Base-by-base conservation (phyloP, 2,329 filamentous ascomycete genomes). In the Kalaharituber pfeilii region DNA sequence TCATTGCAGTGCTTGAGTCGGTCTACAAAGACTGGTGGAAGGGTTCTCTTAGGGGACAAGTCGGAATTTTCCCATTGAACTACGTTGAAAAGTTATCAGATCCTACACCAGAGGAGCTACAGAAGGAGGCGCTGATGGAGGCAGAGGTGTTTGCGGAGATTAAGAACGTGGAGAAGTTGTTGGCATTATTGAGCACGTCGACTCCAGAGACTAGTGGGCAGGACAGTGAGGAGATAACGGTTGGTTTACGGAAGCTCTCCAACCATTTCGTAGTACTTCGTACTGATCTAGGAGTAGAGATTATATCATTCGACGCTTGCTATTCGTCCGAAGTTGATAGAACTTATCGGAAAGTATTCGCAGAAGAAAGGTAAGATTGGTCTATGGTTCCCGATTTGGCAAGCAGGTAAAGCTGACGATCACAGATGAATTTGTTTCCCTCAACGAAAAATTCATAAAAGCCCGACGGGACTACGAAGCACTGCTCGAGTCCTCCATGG, bases 11-110 rank as follows among this genome's bases (percentile, higher is more conserved):
- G 15, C 75, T 98, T 39, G 91, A 96, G 69, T 95, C 88, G 1
- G 91, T 96, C 1, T 98, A 93, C 72, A 98, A 96, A 69, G 91
- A 98, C 69, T 98, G 91, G 91, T 98, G 91, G 91, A 89, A 94
- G 63, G 91, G 91, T 1, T 94, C 88, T 42, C 72, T 98, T 56
- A 81, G 88, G 66, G 91, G 91, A 20, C 86, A 95, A 69, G 95
- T 87, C 5, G 91, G 91, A 63, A 98, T 98, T 60, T 98, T 98
- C 69, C 91, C 91, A 5, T 76, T 98, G 60, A 98, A 98, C 71
- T 98, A 98, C 66, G 91, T 98, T 15, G 91, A 98, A 71, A 98
- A 98, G 69, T 73, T 98, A 60, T 81, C 88, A 53, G 91, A 98
- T 65, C 91, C 91, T 4, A 96, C 91, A 0, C 81, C 82, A 18